These are phyloP conservation scores for Solanum sitiens DNA, from an alignment of 257 asterid species.

Conservation along the genomic window DNA sequence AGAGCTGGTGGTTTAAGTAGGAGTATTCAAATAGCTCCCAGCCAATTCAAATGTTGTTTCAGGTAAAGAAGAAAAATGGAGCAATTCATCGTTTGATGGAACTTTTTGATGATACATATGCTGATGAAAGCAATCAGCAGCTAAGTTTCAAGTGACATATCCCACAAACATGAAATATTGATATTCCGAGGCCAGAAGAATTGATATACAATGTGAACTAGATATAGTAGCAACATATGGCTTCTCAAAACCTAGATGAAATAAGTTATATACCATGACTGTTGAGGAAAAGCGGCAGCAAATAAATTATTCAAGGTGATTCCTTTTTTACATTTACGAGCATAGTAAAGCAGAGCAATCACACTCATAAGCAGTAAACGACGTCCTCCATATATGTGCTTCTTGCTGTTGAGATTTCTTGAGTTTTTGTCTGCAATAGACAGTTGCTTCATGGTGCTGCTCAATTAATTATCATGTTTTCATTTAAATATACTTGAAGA, in stretches of 20 bases:
- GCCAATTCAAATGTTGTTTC: neutral
- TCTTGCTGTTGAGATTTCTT: neutral
- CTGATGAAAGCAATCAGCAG: neutral
- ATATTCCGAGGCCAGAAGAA: neutral
- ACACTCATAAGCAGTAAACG: neutral
- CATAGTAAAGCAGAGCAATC: neutral
- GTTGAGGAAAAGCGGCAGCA: neutral
- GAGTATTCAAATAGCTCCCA: neutral
- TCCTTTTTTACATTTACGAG: neutral
- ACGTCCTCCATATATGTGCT: neutral
- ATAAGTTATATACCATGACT: neutral
- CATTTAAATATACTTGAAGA: neutral
- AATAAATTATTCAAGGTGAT: neutral
- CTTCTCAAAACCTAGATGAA: neutral
- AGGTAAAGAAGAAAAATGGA: neutral
- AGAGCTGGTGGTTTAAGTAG: neutral
- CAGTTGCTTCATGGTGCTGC: neutral
- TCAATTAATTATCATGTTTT: neutral
- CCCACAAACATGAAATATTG: neutral
- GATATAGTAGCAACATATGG: neutral
- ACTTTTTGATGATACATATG: neutral
- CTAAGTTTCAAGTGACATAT: neutral
- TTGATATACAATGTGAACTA: neutral
- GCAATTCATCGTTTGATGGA: neutral
- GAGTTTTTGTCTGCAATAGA: neutral